phyloP scores from a whole-genome alignment of 352 stramenopile genomes.

The Globisporangium radiosum region DNA sequence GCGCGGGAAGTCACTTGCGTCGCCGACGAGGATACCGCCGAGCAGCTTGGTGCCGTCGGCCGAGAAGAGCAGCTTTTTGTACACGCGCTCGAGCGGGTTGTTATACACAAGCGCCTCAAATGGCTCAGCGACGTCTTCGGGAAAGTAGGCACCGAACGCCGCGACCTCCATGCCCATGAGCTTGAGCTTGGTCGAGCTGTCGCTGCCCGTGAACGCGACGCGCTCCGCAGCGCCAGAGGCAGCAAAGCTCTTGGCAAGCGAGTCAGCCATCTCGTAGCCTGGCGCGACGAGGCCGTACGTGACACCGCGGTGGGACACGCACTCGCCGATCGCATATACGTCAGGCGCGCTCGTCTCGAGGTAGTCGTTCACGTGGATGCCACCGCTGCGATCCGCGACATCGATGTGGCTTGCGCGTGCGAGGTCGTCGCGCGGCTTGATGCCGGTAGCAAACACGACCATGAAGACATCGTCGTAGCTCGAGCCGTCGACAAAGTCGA shows the following conservation, averaged over 20 bases:
- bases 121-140: conserved; percentile 71
- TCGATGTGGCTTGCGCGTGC: conserved; percentile 53
- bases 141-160: conserved; percentile 83
- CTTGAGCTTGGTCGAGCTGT: conserved; percentile 93
- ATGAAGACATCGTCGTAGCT: conserved; percentile 84
- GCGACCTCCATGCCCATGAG: conserved; percentile 92
- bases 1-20: conserved; percentile 86
- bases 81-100: conserved; percentile 83
- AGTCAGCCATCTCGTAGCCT: conserved; percentile 89
- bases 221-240: conserved; percentile 13
- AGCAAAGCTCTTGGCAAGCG: conserved; percentile 78
- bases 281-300: conserved; percentile 92
- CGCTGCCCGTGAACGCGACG: conserved; percentile 70
- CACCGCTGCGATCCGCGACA: conserved; percentile 62
- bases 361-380: conserved; percentile 88
- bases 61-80: conserved; percentile 93
- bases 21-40: conserved; percentile 88
- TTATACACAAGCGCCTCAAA: conserved; percentile 82
- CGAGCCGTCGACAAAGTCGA: conserved; percentile 82
- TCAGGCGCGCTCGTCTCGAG: conserved; percentile 64
- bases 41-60: conserved; percentile 61
- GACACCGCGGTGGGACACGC: conserved; percentile 85
- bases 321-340: conserved; percentile 90
- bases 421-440: conserved; percentile 90
- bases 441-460: conserved; percentile 88